A percentile compares a stretch with the other conserved stretches of the same genome.
These are phyloP conservation scores for Lepidium aucheri DNA, from an alignment of 345 rosid genomes.

Conservation along the genomic window DNA sequence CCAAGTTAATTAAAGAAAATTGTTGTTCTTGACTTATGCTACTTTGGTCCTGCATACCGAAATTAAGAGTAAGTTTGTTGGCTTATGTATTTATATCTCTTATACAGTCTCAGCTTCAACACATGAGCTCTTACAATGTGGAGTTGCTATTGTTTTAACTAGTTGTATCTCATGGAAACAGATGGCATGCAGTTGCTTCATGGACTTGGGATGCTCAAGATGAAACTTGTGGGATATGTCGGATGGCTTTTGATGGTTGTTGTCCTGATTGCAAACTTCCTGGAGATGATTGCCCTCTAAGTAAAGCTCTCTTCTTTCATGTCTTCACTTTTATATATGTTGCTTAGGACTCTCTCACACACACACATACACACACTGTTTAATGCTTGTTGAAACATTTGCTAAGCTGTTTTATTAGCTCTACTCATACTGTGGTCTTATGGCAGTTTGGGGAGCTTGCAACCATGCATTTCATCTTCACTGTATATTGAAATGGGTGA, in stretches of 20 bases:
- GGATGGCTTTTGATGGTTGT: conserved; percentile 96
- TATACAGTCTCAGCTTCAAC: neutral
- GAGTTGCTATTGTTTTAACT: neutral
- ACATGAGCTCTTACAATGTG: neutral
- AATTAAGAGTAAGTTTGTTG: conserved; percentile 31
- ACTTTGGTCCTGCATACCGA: neutral
- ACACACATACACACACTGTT: neutral
- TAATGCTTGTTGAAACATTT: neutral
- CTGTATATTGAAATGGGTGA: conserved; percentile 94
- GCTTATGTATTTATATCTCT: neutral
- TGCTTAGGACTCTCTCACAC: neutral
- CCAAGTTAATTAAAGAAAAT: no score
- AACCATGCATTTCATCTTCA: conserved; percentile 89
- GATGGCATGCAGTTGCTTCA: conserved; percentile 96
- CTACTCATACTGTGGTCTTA: neutral
- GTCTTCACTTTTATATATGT: neutral
- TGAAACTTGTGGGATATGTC: conserved; percentile 93
- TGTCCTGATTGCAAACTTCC: conserved; percentile 90
- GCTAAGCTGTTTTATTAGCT: neutral
- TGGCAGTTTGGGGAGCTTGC: conserved; percentile 63
- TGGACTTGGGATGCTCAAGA: conserved; percentile 99
- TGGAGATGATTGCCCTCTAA: conserved; percentile 88
- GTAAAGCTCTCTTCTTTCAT: conserved; percentile 32
- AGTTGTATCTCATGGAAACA: conserved; percentile 11
- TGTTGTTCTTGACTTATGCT: conserved; percentile 31